These are phyloP conservation scores for Calonectria pteridis DNA, from an alignment of 2,329 filamentous ascomycete species.

Conservation along the genomic window DNA sequence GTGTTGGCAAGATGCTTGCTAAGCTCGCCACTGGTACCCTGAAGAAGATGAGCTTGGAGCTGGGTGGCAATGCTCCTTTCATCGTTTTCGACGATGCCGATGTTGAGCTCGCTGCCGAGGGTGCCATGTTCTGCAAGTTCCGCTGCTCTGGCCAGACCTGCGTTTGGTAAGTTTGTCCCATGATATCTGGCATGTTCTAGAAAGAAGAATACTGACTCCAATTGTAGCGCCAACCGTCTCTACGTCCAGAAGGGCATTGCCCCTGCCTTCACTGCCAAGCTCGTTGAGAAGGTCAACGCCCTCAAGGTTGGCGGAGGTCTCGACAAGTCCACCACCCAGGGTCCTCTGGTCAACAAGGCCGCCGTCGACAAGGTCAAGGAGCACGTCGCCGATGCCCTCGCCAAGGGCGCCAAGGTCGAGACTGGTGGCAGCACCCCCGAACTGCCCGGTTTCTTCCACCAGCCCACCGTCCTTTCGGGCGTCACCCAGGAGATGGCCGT, in stretches of 20 bases:
- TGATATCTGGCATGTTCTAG: background rate
- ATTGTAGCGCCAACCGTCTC: constrained; percentile 51
- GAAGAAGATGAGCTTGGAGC: constrained; percentile 76
- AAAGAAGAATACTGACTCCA: background rate
- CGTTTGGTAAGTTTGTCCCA: constrained; percentile 58
- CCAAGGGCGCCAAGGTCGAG: constrained; percentile 70
- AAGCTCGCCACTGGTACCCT: constrained; percentile 70
- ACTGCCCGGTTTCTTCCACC: constrained; percentile 74
- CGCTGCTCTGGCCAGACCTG: constrained; percentile 72
- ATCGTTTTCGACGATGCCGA: constrained; percentile 77
- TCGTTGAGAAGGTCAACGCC: constrained; percentile 46
- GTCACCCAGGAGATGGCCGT: constrained; percentile 48
- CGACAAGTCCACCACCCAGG: constrained; percentile 43
- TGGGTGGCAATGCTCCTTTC: constrained; percentile 77
- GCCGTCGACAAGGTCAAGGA: constrained; percentile 72
- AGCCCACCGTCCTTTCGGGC: constrained; percentile 78
- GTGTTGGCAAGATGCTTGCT: constrained; percentile 73
- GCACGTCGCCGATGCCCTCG: constrained; percentile 72
- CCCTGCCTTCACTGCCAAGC: constrained; percentile 45
- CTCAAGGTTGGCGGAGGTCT: constrained; percentile 46
- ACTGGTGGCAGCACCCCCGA: constrained; percentile 73
- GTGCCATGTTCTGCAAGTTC: constrained; percentile 60
- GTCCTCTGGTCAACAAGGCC: constrained; percentile 71
- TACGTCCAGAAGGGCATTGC: constrained; percentile 50
- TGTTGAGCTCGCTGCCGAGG: constrained; percentile 68